Base-by-base conservation (phyloP, 352 stramenopile species). In the Pythium scleroteichum region DNA sequence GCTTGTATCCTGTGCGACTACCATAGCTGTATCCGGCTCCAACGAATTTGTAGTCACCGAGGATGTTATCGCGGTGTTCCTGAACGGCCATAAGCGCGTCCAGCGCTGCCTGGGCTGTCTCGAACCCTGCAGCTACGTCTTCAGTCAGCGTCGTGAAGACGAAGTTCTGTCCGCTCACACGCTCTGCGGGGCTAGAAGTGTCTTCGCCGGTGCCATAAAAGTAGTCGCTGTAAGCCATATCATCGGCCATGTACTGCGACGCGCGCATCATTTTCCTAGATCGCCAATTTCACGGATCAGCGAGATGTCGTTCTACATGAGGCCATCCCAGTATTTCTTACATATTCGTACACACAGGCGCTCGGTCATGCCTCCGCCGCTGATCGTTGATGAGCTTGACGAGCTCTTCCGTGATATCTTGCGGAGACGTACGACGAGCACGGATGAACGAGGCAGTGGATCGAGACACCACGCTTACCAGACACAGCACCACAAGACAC, bases 81-180 rank as follows among this genome's bases (percentile, higher is more conserved):
- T 49, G 52, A 23, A 64, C 70, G 12, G 59, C 52, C 64, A 76
- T 57, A 33, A 70, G 68, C 48, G 69, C 68, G 3, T 63, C 19
- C 26, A 76, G 53, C 35, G 64, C 69, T 6, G 49, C 38, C 17
- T 53, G 41, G 16, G 66, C 62, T 22, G 44, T 62, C 48, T 68
- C 41, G 32, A 71, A 66, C 10, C 61, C 65, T 0, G 66, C 66
- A 3, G 69, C 69, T 29, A 78, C 67, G 40, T 78, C 68, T 64
- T 78, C 67, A 6, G 52, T 63, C 24, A 75, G 58, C 7, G 54
- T 66, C 42, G 62, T 73, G 46, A 71, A 73, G n/a, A 74, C 53
- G 53, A 86, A 90, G 0, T 74, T 66, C 41, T 68, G 53, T 26
- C 35, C 68, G 5, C 61, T 78, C 39, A 88, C 70, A n/a, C 78